Evolutionary conservation across 192 early-diverging fungal genomes (phyloP).

Genomic region (Coemansia sp.): DNA sequence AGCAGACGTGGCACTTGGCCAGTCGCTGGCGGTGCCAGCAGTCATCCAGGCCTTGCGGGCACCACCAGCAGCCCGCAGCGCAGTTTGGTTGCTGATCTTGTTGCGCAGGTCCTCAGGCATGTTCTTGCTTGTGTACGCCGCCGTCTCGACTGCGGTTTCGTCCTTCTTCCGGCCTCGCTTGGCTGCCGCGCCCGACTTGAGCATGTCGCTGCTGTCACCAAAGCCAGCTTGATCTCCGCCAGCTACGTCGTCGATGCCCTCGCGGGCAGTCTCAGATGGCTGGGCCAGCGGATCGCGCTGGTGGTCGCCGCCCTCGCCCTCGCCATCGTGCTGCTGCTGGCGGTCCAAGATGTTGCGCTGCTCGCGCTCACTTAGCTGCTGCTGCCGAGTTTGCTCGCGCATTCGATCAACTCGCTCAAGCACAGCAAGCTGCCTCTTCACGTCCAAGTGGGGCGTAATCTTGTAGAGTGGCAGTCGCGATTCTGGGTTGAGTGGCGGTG

Average conservation of each 20-base stretch:
- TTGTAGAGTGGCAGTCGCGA: conserved; percentile 65
- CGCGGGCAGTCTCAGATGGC: background rate
- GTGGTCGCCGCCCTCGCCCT: background rate
- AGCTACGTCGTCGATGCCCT: background rate
- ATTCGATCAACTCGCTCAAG: conserved; percentile 68
- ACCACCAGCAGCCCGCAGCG: conserved; percentile 56
- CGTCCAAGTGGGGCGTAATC: conserved; percentile 63
- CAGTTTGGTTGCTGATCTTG: conserved; percentile 60
- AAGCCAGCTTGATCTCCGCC: background rate
- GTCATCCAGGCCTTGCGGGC: conserved; percentile 60
- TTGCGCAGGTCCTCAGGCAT: conserved; percentile 54
- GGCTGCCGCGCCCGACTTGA: conserved; percentile 17
- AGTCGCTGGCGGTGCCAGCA: conserved; percentile 17
- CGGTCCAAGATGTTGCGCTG: conserved; percentile 29
- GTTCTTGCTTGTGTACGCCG: conserved; percentile 49
- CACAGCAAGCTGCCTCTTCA: conserved; percentile 65
- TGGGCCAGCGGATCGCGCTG: background rate
- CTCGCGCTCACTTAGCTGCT: conserved; percentile 47
- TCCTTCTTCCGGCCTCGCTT: conserved; percentile 52
- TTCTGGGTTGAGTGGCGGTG: conserved; percentile 55
- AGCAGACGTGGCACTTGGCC: conserved; percentile 11
- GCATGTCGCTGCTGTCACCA: conserved; percentile 31
- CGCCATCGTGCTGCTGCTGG: conserved; percentile 18
- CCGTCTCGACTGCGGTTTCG: conserved; percentile 33
- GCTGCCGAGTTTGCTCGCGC: conserved; percentile 60